These are phyloP conservation scores for Nepenthes alata DNA, from an alignment of 179 eudicot species.

Conservation along the genomic window DNA sequence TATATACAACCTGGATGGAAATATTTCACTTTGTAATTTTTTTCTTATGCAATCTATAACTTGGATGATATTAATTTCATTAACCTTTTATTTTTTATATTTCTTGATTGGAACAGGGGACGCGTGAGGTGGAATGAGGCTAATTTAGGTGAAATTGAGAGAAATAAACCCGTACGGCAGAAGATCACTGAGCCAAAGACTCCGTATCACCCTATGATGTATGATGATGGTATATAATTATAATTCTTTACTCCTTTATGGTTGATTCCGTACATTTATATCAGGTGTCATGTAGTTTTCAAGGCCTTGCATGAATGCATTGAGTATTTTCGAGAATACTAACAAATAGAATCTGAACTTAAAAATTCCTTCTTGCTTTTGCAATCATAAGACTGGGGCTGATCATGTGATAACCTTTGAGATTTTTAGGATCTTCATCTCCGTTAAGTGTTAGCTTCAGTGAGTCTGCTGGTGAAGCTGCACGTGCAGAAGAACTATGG, in stretches of 20 bases:
- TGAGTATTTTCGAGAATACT: not conserved
- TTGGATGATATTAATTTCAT: not conserved
- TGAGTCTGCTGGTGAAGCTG: conserved; percentile 33
- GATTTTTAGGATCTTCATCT: conserved; percentile 52
- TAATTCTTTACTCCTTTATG: not conserved
- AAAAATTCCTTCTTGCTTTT: not conserved
- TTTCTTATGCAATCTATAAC: too few relatives aligned
- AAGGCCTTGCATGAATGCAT: not conserved
- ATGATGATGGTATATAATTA: conserved; percentile 51
- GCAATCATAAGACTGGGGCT: not conserved
- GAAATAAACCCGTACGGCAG: conserved; percentile 93
- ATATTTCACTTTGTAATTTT: too few relatives aligned
- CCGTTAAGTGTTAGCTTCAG: conserved; percentile 44
- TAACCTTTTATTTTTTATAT: not conserved
- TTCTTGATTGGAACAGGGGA: conserved; percentile 32
- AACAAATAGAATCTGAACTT: too few relatives aligned
- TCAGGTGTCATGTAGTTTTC: not conserved
- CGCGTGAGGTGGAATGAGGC: conserved; percentile 79
- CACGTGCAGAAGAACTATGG: conserved; percentile 47
- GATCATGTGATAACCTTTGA: not conserved
- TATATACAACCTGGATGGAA: too few relatives aligned
- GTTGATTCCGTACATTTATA: not conserved
- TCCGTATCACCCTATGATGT: conserved; percentile 80
- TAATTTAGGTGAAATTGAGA: conserved; percentile 79
- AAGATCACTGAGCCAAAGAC: conserved; percentile 99